Percentiles rank a stretch among this genome's conserved stretches.
Conservation (phyloP, 352 stramenopile species). For the Phytopythium boreale region DNA sequence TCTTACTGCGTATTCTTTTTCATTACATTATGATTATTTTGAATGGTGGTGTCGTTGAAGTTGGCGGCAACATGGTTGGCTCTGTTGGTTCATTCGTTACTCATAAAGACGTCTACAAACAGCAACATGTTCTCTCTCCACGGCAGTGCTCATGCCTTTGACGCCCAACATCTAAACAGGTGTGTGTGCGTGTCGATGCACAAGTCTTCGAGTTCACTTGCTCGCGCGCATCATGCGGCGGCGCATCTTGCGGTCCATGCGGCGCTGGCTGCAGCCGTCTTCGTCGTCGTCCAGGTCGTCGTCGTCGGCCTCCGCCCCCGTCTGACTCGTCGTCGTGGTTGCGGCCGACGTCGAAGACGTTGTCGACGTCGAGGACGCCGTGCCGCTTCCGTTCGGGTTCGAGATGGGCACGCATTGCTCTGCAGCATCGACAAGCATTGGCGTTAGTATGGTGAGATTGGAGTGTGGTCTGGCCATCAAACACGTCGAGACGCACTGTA, state of each 20-base stretch:
- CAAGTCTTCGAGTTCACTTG: slow-evolving; percentile 2
- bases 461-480: background rate
- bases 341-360: background rate
- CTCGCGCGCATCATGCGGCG: slow-evolving; percentile 6
- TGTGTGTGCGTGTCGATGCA: background rate
- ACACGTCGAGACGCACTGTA: slow-evolving; percentile 24
- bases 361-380: background rate
- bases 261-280: slow-evolving; percentile 9
- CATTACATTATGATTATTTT: background rate
- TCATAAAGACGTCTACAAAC: background rate
- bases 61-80: background rate
- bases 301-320: background rate
- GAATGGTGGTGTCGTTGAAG: background rate
- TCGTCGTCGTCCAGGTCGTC: slow-evolving; percentile 7
- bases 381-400: slow-evolving; percentile 11
- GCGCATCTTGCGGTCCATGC: slow-evolving; percentile 10
- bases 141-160: background rate
- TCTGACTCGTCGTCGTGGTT: too few relatives aligned
- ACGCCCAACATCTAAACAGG: background rate
- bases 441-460: background rate
- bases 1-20: too few relatives aligned
- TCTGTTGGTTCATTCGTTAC: background rate
- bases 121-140: background rate
- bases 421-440: background rate
- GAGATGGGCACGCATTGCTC: slow-evolving; percentile 31